phyloP scores from a whole-genome alignment of 2,329 filamentous ascomycete species.

The Fusarium gaditjirri region DNA sequence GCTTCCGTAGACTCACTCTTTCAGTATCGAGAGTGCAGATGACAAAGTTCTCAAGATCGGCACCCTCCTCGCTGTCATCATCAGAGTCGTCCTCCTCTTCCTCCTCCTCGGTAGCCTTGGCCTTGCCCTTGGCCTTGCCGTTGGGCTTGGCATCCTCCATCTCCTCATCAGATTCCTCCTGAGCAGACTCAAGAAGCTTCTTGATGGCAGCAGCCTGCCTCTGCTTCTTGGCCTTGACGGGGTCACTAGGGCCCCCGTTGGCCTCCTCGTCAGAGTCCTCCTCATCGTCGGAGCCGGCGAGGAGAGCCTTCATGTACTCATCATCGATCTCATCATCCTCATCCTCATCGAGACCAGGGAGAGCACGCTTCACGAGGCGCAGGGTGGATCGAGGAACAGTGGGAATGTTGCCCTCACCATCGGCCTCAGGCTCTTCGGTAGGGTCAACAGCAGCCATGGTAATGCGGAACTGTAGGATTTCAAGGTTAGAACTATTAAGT shows the following conservation, averaged over 20 bases:
- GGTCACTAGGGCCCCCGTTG: conserved; percentile 93
- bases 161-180: conserved; percentile 73
- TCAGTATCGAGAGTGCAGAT: conserved; percentile 95
- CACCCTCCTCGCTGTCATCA: conserved; percentile 70
- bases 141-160: conserved; percentile 77
- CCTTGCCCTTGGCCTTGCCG: conserved; percentile 75
- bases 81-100: conserved; percentile 70
- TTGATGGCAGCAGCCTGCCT: conserved; percentile 80
- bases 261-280: conserved; percentile 68
- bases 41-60: conserved; percentile 87
- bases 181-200: conserved; percentile 78
- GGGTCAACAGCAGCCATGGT: conserved; percentile 99
- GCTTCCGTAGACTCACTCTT: conserved; percentile 69
- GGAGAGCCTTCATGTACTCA: conserved; percentile 68
- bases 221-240: conserved; percentile 87
- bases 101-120: conserved; percentile 70
- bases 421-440: conserved; percentile 75
- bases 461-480: conserved; percentile 80
- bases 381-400: conserved; percentile 82
- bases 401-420: conserved; percentile 70
- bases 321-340: conserved; percentile 75
- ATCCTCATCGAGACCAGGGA: conserved; percentile 64
- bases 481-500: conserved; percentile 20
- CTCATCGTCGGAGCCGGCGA: conserved; percentile 61
- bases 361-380: conserved; percentile 84